Evolutionary conservation across 768 basidiomycete species (phyloP), one percentile per base, ranked within the genome.

Genomic region (Pulveroboletus sp.): DNA sequence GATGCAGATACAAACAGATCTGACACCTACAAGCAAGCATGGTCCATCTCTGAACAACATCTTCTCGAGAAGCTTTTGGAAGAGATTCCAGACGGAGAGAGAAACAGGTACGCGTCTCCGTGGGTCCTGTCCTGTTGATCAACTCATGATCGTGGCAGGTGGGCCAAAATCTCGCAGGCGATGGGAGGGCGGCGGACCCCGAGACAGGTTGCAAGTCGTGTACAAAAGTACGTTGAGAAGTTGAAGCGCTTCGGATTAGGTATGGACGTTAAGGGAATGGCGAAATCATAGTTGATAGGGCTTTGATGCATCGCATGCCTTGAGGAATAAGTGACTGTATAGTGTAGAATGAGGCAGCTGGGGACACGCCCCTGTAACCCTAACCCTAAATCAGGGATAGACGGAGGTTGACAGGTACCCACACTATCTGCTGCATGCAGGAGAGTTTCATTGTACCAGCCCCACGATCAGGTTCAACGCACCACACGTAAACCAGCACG

Each of bases 221-320:
- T 92, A 47, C 89, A 92, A 59, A 92, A 92, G 68, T 91, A 90
- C 67, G 84, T 89, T 64, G 86, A 86, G 64, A 91, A 90, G 72
- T 65, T 91, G 65, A 88, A 83, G 69, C 77, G 78, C 55, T 89
- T 82, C 65, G 87, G 88, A 32, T 59, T 84, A 43, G 77, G 74
- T 26, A 63, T 76, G 31, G 68, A 69, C 31, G 50, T 47, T 45
- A 65, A 56, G 47, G 60, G 47, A 35, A 61, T 64, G 49, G 49
- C 49, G 24, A 60, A 61, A 46, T 56, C 50, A 41, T 57, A 60
- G 45, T 24, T 45, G 47, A 43, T 57, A 1, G 26, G 32, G 33
- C 10, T 40, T 28, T 26, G 5, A 30, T 14, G 6, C 5, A 24
- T 28, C 3, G 24, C 31, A 33, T 27, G 1, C 7, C n/a, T 35